These are phyloP conservation scores for Trichoderma asperelloides DNA, from an alignment of 495 filamentous ascomycete genomes.

Conservation along the genomic window DNA sequence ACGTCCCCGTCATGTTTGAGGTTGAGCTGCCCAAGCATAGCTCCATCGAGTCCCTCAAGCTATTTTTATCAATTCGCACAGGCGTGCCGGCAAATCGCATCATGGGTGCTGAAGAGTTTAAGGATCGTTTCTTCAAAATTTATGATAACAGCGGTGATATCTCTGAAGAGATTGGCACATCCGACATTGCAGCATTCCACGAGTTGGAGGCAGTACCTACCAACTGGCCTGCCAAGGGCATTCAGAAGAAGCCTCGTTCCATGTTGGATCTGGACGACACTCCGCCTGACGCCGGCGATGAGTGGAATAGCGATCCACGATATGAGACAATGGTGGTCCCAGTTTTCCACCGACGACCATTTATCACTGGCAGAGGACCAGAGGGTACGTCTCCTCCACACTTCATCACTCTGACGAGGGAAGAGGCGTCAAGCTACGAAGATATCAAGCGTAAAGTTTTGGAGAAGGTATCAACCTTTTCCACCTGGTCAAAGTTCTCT, in stretches of 20 bases:
- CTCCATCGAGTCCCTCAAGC: conserved; percentile 63
- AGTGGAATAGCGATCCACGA: conserved; percentile 53
- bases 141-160: conserved; percentile 60
- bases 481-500: conserved; percentile 24
- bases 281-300: conserved; percentile 12
- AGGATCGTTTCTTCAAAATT: conserved; percentile 69
- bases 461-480: conserved; percentile 39
- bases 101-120: conserved; percentile 71
- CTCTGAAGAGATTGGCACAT: conserved; percentile 55
- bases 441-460: conserved; percentile 41
- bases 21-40: conserved; percentile 85
- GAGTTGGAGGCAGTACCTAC: conserved; percentile 75
- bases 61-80: conserved; percentile 62
- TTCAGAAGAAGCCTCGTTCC: conserved; percentile 39
- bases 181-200: conserved; percentile 63
- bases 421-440: conserved; percentile 42
- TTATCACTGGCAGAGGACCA: conserved; percentile 9
- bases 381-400: conserved; percentile 29
- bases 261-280: conserved; percentile 37
- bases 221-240: conserved; percentile 52
- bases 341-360: conserved; percentile 55
- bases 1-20: conserved; percentile 53
- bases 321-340: conserved; percentile 70
- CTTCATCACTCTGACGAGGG: conserved; percentile 41
- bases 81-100: conserved; percentile 50